Percentiles rank a stretch among this genome's conserved stretches.
Evolutionary conservation across 306 rosid genomes (phyloP).

Genomic region (Medicago ruthenica): DNA sequence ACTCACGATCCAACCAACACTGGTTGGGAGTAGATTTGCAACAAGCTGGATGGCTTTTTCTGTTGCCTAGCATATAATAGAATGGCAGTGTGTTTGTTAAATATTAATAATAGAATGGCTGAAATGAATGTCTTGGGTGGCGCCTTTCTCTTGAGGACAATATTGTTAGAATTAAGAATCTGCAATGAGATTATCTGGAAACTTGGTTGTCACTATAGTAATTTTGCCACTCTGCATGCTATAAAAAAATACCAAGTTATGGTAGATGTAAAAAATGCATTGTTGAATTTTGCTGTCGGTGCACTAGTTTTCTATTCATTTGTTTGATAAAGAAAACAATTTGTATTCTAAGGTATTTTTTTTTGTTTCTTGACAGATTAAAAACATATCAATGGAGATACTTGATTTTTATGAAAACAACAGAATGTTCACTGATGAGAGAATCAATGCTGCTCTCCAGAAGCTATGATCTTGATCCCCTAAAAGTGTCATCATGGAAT

Average conservation of each 20-base stretch:
- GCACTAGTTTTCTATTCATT: conserved; percentile 15
- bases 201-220: neutral
- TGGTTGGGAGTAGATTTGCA: neutral
- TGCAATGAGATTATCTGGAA: neutral
- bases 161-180: neutral
- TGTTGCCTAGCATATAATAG: too few relatives aligned
- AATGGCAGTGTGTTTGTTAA: too few relatives aligned
- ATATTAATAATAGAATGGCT: too few relatives aligned
- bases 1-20: neutral
- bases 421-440: conserved; percentile 60
- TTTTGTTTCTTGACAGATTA: conserved; percentile 62
- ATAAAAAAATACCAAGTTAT: neutral
- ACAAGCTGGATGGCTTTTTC: neutral
- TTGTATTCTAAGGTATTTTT: neutral
- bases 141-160: neutral
- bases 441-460: conserved; percentile 66
- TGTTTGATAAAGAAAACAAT: neutral
- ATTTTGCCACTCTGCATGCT: neutral
- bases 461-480: conserved; percentile 60
- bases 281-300: neutral
- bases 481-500: conserved; percentile 35
- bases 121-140: too few relatives aligned
- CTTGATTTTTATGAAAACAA: conserved; percentile 85
- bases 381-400: conserved; percentile 89
- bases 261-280: neutral